Conservation (phyloP, 441 rosid species). For the Flueggea neowawraea region DNA sequence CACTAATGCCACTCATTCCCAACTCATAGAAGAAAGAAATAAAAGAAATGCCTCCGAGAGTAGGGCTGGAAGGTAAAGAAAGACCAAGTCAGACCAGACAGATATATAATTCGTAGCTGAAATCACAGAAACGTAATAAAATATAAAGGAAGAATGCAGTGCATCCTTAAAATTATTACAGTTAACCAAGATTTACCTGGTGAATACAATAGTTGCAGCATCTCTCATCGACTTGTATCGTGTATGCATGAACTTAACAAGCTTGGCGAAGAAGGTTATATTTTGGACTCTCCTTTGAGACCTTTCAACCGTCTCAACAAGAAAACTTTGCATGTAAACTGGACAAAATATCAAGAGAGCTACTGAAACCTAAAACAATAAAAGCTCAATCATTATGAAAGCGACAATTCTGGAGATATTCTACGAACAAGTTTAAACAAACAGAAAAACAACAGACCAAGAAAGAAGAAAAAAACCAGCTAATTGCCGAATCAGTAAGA, state of each 20-base stretch:
- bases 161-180: neutral
- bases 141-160: neutral
- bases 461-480: neutral
- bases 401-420: neutral
- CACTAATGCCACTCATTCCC: conserved; percentile 54
- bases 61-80: conserved; percentile 31
- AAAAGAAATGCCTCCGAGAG: conserved; percentile 42
- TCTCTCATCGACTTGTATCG: conserved; percentile 45
- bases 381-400: neutral
- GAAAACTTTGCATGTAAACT: conserved; percentile 41
- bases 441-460: neutral
- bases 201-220: conserved; percentile 37
- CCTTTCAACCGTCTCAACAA: conserved; percentile 34
- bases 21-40: conserved; percentile 55
- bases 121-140: neutral
- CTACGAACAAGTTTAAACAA: too few relatives aligned
- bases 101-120: neutral
- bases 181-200: conserved; percentile 28
- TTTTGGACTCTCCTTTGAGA: conserved; percentile 28
- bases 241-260: conserved; percentile 17
- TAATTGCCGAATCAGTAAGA: neutral
- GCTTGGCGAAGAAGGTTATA: conserved; percentile 22
- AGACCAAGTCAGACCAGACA: neutral
- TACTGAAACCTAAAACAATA: conserved; percentile 37
- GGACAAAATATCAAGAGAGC: conserved; percentile 39